Percentiles rank a stretch among this genome's conserved stretches.
phyloP scores from a whole-genome alignment of 108 stramenopile species.

The Chaetoceros tenuissimus region DNA sequence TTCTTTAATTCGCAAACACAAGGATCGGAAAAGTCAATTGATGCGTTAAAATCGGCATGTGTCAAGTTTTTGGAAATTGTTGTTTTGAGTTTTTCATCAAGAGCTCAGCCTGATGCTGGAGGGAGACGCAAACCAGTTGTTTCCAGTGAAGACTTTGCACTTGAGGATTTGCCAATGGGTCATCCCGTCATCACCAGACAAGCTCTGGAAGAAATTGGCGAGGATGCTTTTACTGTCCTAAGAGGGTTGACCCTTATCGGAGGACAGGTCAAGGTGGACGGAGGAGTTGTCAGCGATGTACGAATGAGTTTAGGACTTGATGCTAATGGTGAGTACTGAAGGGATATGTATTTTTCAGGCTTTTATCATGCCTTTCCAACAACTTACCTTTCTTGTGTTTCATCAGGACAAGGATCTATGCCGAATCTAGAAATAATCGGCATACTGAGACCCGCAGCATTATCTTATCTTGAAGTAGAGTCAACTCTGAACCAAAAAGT shows the following conservation, averaged over 20 bases:
- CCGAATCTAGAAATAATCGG: conserved; percentile 62
- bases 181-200: conserved; percentile 85
- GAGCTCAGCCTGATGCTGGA: conserved; percentile 40
- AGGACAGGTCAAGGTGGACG: conserved; percentile 78
- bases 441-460: conserved; percentile 75
- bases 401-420: conserved; percentile 23
- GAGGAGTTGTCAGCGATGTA: conserved; percentile 52
- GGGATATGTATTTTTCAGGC: background rate
- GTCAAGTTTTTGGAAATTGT: conserved; percentile 89
- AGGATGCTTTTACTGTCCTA: conserved; percentile 75
- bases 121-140: conserved; percentile 16
- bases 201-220: conserved; percentile 74
- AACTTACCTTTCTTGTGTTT: conserved; percentile 1
- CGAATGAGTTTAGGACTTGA: conserved; percentile 22
- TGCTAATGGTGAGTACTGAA: too few relatives aligned
- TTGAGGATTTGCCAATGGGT: conserved; percentile 83
- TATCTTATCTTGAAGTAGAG: conserved; percentile 76
- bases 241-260: conserved; percentile 71
- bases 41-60: conserved; percentile 66
- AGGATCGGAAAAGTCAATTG: conserved; percentile 14
- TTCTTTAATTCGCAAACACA: conserved; percentile 4
- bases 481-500: conserved; percentile 34
- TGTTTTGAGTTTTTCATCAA: conserved; percentile 67
- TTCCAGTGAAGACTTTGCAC: conserved; percentile 59
- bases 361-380: conserved; percentile 1